Conservation (phyloP, 129 eudicot species). For the Gnaphalium uliginosum region DNA sequence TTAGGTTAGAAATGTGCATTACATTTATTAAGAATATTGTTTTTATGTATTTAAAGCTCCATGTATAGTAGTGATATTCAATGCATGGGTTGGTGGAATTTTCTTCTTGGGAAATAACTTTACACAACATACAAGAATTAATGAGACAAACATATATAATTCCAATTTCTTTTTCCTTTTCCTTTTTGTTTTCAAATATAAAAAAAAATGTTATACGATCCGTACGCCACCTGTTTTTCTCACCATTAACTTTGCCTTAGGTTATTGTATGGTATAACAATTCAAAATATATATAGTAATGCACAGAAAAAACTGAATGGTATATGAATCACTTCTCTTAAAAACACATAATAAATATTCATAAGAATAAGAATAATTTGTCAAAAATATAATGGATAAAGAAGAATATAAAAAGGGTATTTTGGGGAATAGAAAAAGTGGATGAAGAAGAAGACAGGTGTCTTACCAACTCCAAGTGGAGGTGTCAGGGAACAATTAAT, state of each 20-base stretch:
- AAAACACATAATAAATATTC: too few relatives aligned
- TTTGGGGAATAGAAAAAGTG: not conserved
- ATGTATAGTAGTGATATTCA: slow-evolving; percentile 25
- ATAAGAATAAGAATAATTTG: too few relatives aligned
- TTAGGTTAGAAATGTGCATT: slow-evolving; percentile 15
- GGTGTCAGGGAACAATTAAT: slow-evolving; percentile 27
- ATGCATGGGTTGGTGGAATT: slow-evolving; percentile 46
- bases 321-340: too few relatives aligned
- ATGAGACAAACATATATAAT: slow-evolving; percentile 16
- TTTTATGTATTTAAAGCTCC: slow-evolving; percentile 24
- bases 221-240: too few relatives aligned
- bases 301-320: too few relatives aligned
- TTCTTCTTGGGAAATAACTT: slow-evolving; percentile 32
- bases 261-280: too few relatives aligned
- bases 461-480: slow-evolving; percentile 27
- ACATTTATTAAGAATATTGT: slow-evolving; percentile 15
- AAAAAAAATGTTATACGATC: too few relatives aligned
- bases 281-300: too few relatives aligned
- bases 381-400: not conserved
- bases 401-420: not conserved
- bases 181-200: too few relatives aligned
- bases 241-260: too few relatives aligned
- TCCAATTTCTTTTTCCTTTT: not conserved
- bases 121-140: slow-evolving; percentile 24
- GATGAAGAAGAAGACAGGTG: slow-evolving; percentile 19